Base-by-base conservation (phyloP, 306 rosid genomes). In the Adenanthera pavonina region DNA sequence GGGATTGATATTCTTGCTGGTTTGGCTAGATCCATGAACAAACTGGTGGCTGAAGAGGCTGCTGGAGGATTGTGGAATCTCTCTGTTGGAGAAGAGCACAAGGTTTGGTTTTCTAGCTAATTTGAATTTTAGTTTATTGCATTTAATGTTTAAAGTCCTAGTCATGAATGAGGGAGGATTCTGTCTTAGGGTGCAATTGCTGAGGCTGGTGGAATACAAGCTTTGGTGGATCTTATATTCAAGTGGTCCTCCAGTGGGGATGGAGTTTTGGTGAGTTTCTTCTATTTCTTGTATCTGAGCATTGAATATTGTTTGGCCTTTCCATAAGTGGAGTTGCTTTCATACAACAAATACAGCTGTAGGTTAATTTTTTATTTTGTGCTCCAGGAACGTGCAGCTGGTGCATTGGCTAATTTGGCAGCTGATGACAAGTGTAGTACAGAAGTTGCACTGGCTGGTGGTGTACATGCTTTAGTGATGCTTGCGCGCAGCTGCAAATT, bases 31-130 rank as follows among this genome's bases (percentile, higher is more conserved):
- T 96, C 99, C 79, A 91, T 89, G 92, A 96, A 94, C 90, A 92
- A 95, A 84, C 87, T 96, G 67, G 99, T 96, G 59, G 99, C 97
- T 30, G 99, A 96, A 90, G 99, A 96, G 86, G 99, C 99, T 88
- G 99, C 99, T 80, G 99, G 99, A 73, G 98, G 99, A 76, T 81
- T 96, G 75, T 96, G 99, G 99, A 96, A 96, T 86, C 99, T 96
- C 75, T 96, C 99, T 70, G 99, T 96, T 82, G 99, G 99, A 72
- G 99, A 96, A 83, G 99, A 96, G 80, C 99, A 96, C 84, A 96
- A 96, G 92, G 99, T 96, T 84, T 82, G 80, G 74, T 74, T 59
- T 76, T 73, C 43, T 73, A 30, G 84, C 80, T 72, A 56, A 47
- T 82, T 57, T 49, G 20, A 54, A 48, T 60, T 74, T 61, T 73